Evolutionary conservation across 306 rosid genomes (phyloP).

Genomic region (Urtica urens): DNA sequence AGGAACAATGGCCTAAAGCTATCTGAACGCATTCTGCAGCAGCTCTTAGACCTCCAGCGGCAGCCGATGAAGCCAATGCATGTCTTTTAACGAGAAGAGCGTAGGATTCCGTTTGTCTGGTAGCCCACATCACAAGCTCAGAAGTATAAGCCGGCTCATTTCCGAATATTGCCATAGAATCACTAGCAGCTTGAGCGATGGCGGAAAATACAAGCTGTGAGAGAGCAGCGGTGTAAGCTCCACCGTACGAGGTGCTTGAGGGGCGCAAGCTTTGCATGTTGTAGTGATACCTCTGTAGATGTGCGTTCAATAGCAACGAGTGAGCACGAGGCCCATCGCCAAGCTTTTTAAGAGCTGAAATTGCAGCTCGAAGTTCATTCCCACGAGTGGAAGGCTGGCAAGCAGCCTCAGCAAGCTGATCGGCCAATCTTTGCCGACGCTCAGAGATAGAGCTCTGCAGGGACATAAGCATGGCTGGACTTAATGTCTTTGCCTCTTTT

Average conservation of each 20-base stretch:
- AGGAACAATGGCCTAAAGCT: slow-evolving; percentile 94
- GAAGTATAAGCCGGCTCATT: slow-evolving; percentile 73
- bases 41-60: slow-evolving; percentile 98
- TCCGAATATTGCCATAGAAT: slow-evolving; percentile 80
- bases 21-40: slow-evolving; percentile 99
- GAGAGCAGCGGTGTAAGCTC: slow-evolving; percentile 97
- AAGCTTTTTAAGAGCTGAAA: slow-evolving; percentile 85
- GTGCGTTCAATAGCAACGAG: slow-evolving; percentile 74
- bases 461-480: slow-evolving; percentile 41
- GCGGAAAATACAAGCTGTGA: slow-evolving; percentile 94
- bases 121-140: slow-evolving; percentile 97
- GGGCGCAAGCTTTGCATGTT: slow-evolving; percentile 93
- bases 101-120: slow-evolving; percentile 83
- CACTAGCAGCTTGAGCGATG: slow-evolving; percentile 90
- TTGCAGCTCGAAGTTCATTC: slow-evolving; percentile 76
- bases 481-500: slow-evolving; percentile 48
- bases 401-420: slow-evolving; percentile 98
- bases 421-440: slow-evolving; percentile 72
- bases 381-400: slow-evolving; percentile 98
- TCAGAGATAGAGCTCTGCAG: slow-evolving; percentile 61
- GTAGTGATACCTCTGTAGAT: slow-evolving; percentile 75
- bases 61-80: slow-evolving; percentile 95
- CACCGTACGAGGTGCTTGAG: slow-evolving; percentile 93
- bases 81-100: slow-evolving; percentile 81
- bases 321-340: slow-evolving; percentile 98